phyloP scores from a whole-genome alignment of 164 flowering plant species.

The Stephania cephalantha region DNA sequence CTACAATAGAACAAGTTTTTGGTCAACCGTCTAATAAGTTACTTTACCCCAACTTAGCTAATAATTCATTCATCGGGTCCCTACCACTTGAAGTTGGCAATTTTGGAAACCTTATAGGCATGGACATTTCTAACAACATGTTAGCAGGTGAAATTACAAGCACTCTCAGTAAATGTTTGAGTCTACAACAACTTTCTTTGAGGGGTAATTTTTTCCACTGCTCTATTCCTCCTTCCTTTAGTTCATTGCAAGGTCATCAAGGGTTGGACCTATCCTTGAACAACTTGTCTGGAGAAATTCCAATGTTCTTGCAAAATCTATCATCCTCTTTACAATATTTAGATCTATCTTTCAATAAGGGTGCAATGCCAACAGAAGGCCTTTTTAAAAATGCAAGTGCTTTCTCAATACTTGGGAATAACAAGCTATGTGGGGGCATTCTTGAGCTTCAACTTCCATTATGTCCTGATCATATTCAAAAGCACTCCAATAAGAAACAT shows the following conservation, averaged over 20 bases:
- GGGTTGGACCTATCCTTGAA: conserved; percentile 2
- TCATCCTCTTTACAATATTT: background rate
- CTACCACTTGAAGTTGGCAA: background rate
- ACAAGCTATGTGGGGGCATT: conserved; percentile 13
- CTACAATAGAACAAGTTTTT: background rate
- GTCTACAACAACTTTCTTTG: background rate
- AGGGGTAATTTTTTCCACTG: background rate
- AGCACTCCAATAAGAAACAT: background rate
- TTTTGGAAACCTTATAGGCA: background rate
- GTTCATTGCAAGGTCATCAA: conserved; percentile 1
- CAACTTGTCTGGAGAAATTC: conserved; percentile 6
- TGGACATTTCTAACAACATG: background rate
- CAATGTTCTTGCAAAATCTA: background rate
- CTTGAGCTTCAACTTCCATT: background rate
- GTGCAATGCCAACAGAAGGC: background rate
- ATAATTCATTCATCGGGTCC: background rate
- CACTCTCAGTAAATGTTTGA: background rate
- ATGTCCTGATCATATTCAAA: background rate
- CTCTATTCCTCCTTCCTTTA: background rate
- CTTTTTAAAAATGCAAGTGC: conserved; percentile 8
- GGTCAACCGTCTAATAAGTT: background rate
- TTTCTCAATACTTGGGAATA: conserved; percentile 7
- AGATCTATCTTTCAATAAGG: background rate
- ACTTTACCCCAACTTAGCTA: background rate
- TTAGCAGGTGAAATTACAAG: conserved; percentile 1